Conservation (phyloP, 306 rosid genomes). For the Glycine soja region DNA sequence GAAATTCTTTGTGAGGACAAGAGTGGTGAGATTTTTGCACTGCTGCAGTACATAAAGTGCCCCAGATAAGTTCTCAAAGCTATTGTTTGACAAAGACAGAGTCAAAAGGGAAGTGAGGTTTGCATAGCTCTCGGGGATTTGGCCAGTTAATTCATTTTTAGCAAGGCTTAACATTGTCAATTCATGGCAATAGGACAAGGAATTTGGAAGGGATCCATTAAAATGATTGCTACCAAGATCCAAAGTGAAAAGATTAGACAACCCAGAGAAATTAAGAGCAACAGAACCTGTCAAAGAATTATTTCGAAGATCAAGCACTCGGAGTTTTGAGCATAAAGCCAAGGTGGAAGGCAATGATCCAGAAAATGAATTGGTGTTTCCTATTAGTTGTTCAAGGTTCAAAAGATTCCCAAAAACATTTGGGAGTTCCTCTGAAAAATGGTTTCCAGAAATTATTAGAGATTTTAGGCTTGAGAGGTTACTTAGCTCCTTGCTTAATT, state of each 20-base stretch:
- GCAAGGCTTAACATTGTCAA: conserved; percentile 62
- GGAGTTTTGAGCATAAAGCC: conserved; percentile 62
- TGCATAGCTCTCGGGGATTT: conserved; percentile 58
- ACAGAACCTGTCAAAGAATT: conserved; percentile 59
- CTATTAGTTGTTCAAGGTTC: conserved; percentile 53
- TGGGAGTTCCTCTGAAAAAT: conserved; percentile 61
- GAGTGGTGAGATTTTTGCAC: conserved; percentile 61
- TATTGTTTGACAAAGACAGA: conserved; percentile 68
- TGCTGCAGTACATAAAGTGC: conserved; percentile 59
- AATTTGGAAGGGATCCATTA: conserved; percentile 57
- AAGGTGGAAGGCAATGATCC: conserved; percentile 64
- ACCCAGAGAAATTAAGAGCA: conserved; percentile 59
- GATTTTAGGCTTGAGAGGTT: conserved; percentile 62
- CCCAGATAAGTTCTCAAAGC: conserved; percentile 54
- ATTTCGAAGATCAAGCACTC: conserved; percentile 65
- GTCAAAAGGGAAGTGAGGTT: conserved; percentile 58
- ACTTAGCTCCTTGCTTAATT: conserved; percentile 57
- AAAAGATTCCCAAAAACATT: conserved; percentile 65
- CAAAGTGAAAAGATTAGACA: conserved; percentile 57
- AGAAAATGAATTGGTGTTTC: conserved; percentile 59
- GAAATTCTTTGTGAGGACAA: conserved; percentile 61
- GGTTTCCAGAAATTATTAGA: conserved; percentile 55
- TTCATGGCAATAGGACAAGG: conserved; percentile 58
- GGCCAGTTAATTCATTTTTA: conserved; percentile 57
- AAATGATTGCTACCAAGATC: conserved; percentile 69